A percentile compares a stretch with the other conserved stretches of the same genome.
phyloP scores from a whole-genome alignment of 768 basidiomycete genomes.

The Termitomyces sp. region DNA sequence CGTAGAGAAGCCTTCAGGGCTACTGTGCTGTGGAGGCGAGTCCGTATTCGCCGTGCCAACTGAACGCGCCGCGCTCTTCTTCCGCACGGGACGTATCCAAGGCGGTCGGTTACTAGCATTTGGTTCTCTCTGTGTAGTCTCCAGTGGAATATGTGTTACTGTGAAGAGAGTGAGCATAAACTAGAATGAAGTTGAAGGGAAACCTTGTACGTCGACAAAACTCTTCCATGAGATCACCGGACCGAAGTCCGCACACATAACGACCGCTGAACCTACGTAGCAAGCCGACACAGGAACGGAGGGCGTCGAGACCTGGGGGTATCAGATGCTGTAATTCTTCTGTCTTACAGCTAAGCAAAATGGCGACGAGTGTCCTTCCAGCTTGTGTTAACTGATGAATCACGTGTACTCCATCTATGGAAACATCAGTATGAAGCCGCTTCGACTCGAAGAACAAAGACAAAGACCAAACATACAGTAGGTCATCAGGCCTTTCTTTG shows the following conservation, averaged over 20 bases:
- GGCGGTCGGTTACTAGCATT: constrained; percentile 58
- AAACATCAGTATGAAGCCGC: constrained; percentile 6
- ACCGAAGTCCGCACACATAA: constrained; percentile 88
- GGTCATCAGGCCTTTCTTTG: constrained; percentile 88
- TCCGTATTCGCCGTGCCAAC: constrained; percentile 33
- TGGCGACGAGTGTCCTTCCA: constrained; percentile 84
- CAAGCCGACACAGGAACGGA: constrained; percentile 87
- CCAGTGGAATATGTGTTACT: constrained; percentile 88
- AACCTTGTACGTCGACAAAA: constrained; percentile 76
- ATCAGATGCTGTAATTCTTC: constrained; percentile 74
- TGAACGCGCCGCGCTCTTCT: constrained; percentile 56
- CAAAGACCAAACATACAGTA: constrained; percentile 63
- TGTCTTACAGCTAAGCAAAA: constrained; percentile 85
- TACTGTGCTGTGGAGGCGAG: constrained; percentile 48
- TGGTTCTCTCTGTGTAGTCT: constrained; percentile 55
- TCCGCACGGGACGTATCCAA: constrained; percentile 88
- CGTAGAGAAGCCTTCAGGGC: constrained; percentile 65
- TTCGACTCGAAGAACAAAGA: neutral
- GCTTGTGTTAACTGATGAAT: constrained; percentile 95
- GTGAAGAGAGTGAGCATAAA: constrained; percentile 3
- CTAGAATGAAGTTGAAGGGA: constrained; percentile 7
- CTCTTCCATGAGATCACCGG: constrained; percentile 92
- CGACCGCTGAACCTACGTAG: constrained; percentile 85
- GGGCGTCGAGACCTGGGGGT: constrained; percentile 77
- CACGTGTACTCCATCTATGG: constrained; percentile 85